Conservation (phyloP, 768 basidiomycete genomes). For the Inosperma sp. region DNA sequence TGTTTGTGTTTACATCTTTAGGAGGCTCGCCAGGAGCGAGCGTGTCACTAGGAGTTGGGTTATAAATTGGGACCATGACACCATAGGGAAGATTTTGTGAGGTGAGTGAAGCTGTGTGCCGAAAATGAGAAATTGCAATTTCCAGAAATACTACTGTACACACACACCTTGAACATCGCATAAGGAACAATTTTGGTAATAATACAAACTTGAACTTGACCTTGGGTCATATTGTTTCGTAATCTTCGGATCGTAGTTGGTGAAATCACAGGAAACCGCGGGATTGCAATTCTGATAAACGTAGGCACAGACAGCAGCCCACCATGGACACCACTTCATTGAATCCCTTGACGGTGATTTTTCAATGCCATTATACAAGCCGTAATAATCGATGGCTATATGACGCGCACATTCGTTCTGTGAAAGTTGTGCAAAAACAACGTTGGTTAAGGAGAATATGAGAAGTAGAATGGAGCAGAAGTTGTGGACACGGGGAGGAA, state of each 20-base stretch:
- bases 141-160: background rate
- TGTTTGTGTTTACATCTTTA: conserved; percentile 2
- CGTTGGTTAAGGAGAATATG: background rate
- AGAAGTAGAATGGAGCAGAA: conserved; percentile 1
- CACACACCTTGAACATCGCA: conserved; percentile 2
- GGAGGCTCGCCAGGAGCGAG: background rate
- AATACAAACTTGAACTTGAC: background rate
- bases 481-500: background rate
- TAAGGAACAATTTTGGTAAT: conserved; percentile 1
- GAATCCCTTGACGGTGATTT: background rate
- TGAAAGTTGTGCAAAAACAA: conserved; percentile 2
- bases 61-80: background rate
- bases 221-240: background rate
- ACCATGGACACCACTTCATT: conserved; percentile 10
- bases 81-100: background rate
- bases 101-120: background rate
- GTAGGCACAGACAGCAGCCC: conserved; percentile 1
- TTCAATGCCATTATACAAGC: background rate
- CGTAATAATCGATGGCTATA: background rate
- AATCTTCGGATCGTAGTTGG: conserved; percentile 7
- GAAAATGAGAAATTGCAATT: background rate
- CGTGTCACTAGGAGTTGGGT: background rate
- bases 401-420: background rate
- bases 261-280: conserved; percentile 5
- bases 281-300: background rate